Evolutionary conservation across 2,329 filamentous ascomycete genomes (phyloP).

Genomic region (Tolypocladium tundrense): DNA sequence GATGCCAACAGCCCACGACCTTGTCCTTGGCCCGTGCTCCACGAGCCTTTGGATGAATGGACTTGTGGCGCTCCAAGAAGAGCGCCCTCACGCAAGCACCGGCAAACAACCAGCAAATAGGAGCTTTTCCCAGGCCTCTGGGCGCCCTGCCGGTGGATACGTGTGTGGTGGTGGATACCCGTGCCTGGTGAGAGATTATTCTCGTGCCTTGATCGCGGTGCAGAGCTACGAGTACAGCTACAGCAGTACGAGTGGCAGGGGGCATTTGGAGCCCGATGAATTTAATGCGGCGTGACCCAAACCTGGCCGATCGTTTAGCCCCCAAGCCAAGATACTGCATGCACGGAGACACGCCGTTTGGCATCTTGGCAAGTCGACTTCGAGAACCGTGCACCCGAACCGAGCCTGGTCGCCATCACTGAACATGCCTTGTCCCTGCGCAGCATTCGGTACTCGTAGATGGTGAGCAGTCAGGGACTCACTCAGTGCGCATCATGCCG

Average conservation of each 20-base stretch:
- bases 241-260: not conserved
- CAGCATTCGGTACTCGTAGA: not conserved
- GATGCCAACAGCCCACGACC: not conserved
- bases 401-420: not conserved
- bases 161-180: slow-evolving; percentile 11
- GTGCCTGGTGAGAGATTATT: slow-evolving; percentile 18
- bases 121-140: slow-evolving; percentile 18
- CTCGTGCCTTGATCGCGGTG: slow-evolving; percentile 10
- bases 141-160: slow-evolving; percentile 11
- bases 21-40: not conserved
- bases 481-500: not conserved
- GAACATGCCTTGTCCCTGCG: not conserved
- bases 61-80: slow-evolving; percentile 4
- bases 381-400: not conserved
- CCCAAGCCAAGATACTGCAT: not conserved
- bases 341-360: not conserved
- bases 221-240: not conserved
- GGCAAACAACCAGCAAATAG: slow-evolving; percentile 11
- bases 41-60: not conserved
- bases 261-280: not conserved
- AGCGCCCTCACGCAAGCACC: not conserved
- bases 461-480: not conserved
- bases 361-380: not conserved
- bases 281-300: not conserved
- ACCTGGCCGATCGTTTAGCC: not conserved